Conservation (phyloP, 805 yeast species). For the Candida ipomoeae region DNA sequence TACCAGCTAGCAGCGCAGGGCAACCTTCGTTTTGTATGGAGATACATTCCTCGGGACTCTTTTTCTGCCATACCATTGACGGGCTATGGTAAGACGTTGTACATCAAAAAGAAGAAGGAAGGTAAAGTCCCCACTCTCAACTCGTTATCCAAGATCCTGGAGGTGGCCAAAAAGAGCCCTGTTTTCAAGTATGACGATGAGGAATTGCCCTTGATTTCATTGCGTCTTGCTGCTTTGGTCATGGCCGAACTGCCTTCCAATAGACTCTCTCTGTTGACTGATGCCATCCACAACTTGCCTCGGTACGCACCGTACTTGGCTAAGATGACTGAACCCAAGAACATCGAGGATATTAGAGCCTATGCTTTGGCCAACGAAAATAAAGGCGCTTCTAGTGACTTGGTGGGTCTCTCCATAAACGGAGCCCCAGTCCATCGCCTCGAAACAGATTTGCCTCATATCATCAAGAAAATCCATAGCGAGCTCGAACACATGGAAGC, state of each 20-base stretch:
- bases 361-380: conserved; percentile 28
- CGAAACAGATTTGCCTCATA: conserved; percentile 40
- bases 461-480: conserved; percentile 36
- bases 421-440: conserved; percentile 57
- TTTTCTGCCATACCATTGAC: conserved; percentile 23
- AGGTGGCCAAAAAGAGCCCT: background rate
- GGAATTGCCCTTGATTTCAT: conserved; percentile 5
- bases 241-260: conserved; percentile 1
- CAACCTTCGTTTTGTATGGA: conserved; percentile 69
- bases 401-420: conserved; percentile 59
- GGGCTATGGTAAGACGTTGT: conserved; percentile 57
- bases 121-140: background rate
- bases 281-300: conserved; percentile 12
- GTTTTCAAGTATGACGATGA: conserved; percentile 7
- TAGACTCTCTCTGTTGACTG: conserved; percentile 1
- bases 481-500: conserved; percentile 24
- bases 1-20: conserved; percentile 57
- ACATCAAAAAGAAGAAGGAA: conserved; percentile 6
- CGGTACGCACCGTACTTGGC: conserved; percentile 12
- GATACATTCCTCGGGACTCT: conserved; percentile 55
- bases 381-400: conserved; percentile 35
- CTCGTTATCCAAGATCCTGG: conserved; percentile 2
- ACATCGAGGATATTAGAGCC: conserved; percentile 11
- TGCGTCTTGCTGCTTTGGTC: conserved; percentile 8
- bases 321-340: background rate